Base-by-base conservation (phyloP, 805 yeast genomes). In the Kuraishia molischiana region DNA sequence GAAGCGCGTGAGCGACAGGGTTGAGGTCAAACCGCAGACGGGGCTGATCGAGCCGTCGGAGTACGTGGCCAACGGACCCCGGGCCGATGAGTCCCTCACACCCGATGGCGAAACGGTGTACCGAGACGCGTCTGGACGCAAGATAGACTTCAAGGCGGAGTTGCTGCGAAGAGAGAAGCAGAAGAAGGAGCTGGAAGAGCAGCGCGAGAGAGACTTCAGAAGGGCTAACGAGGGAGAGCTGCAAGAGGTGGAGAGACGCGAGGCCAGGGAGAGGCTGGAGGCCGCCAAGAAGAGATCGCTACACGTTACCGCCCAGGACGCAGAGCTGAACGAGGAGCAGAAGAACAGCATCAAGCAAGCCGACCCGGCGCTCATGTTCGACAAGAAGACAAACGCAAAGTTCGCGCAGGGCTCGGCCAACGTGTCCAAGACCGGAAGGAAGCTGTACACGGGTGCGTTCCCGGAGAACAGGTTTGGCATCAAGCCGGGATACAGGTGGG, bases 401-500 rank as follows among this genome's bases (percentile, higher is more conserved):
- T 38, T 40, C 3, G 46, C 46, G 22, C 48, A 46, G 29, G 38
- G 31, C n/a, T 26, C 48, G 15, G 18, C 42, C 29, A 36, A 49
- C 41, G 44, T 51, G 3, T 54, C 64, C 14, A 35, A 47, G 11
- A 55, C 62, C 1, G 85, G 86, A 0, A 53, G 83, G 32, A 76
- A 71, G 33, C 53, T 72, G 2, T 86, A 79, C 47, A 53, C 59
- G 21, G 79, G 79, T 0, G 44, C 66, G 0, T 73, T 58, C 38
- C 76, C 85, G 0, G 73, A 72, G 17, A 89, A 89, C 52, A 61
- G 97, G 40, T 89, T 85, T 56, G 70, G 70, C 2, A 77, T 89
- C 11, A 58, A 61, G 4, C 95, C 96, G 0, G 96, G 97, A 0
- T 64, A 66, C 45, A 64, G 85, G 40, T 89, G 97, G 97, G 95